These are phyloP conservation scores for Vararia minispora DNA, from an alignment of 768 basidiomycete genomes.

Conservation along the genomic window DNA sequence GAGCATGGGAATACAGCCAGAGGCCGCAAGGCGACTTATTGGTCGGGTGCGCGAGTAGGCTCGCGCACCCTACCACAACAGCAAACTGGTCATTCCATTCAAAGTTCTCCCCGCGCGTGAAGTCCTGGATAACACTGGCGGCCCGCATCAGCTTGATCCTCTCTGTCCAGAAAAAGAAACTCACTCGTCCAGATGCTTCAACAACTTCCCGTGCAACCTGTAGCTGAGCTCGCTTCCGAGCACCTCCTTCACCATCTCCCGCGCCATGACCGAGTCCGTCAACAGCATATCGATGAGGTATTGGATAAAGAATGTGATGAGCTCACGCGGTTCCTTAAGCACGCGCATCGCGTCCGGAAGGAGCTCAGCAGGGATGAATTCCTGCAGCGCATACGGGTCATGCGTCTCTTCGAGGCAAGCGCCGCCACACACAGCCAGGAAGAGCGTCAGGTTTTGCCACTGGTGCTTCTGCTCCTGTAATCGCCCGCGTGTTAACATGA, in stretches of 20 bases:
- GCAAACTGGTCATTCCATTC: slow-evolving; percentile 32
- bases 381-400: slow-evolving; percentile 36
- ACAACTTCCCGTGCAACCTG: slow-evolving; percentile 50
- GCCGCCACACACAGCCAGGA: slow-evolving; percentile 65
- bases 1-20: no score
- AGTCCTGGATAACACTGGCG: slow-evolving; percentile 37
- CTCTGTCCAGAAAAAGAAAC: slow-evolving; percentile 18
- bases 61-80: no score
- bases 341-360: slow-evolving; percentile 70
- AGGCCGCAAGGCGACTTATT: no score
- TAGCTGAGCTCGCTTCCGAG: slow-evolving; percentile 72
- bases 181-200: slow-evolving; percentile 68
- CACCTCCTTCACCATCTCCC: slow-evolving; percentile 75
- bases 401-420: slow-evolving; percentile 45
- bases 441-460: slow-evolving; percentile 80
- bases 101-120: slow-evolving; percentile 34
- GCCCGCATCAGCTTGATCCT: neutral
- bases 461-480: slow-evolving; percentile 68
- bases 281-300: slow-evolving; percentile 62
- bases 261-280: slow-evolving; percentile 47
- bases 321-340: slow-evolving; percentile 41
- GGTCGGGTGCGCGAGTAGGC: no score
- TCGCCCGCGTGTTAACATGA: slow-evolving; percentile 3
- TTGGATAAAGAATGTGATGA: slow-evolving; percentile 55
- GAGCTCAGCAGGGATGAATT: slow-evolving; percentile 41